Conservation (phyloP, 306 rosid genomes). For the Corylus heterophylla region DNA sequence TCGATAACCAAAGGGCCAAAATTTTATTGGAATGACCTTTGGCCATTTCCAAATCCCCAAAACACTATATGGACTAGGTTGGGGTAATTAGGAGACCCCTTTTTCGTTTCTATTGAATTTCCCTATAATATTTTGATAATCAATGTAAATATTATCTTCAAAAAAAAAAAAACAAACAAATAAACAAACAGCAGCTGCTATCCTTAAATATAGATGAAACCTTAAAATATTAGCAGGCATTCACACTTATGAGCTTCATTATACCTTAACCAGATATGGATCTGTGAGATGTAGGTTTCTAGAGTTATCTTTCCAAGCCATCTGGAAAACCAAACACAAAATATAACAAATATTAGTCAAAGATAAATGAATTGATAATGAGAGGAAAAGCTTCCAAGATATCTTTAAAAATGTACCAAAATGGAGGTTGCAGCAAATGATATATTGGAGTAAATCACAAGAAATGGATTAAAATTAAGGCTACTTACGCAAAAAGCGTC, state of each 20-base stretch:
- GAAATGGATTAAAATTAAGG: constrained; percentile 10
- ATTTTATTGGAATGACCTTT: too few relatives aligned
- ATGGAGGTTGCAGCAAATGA: constrained; percentile 9
- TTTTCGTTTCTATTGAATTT: too few relatives aligned
- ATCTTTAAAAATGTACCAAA: constrained; percentile 3
- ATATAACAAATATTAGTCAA: constrained; percentile 15
- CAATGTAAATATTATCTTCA: too few relatives aligned
- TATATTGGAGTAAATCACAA: neutral
- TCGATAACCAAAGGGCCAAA: too few relatives aligned
- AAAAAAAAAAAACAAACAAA: too few relatives aligned
- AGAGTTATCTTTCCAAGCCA: constrained; percentile 98
- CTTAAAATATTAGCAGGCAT: neutral
- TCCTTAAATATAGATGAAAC: neutral
- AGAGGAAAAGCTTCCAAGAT: constrained; percentile 18
- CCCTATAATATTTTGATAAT: too few relatives aligned
- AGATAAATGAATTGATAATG: constrained; percentile 22
- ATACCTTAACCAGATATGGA: constrained; percentile 98
- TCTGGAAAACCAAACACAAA: constrained; percentile 40
- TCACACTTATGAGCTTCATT: constrained; percentile 15
- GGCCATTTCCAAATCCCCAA: too few relatives aligned
- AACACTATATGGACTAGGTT: too few relatives aligned
- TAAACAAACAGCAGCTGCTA: neutral
- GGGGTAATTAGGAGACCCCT: too few relatives aligned
- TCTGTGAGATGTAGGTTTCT: constrained; percentile 94
- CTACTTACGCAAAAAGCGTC: constrained; percentile 85